Evolutionary conservation across 1,284 basidiomycete species (phyloP).

Genomic region (Ustilago sp.): DNA sequence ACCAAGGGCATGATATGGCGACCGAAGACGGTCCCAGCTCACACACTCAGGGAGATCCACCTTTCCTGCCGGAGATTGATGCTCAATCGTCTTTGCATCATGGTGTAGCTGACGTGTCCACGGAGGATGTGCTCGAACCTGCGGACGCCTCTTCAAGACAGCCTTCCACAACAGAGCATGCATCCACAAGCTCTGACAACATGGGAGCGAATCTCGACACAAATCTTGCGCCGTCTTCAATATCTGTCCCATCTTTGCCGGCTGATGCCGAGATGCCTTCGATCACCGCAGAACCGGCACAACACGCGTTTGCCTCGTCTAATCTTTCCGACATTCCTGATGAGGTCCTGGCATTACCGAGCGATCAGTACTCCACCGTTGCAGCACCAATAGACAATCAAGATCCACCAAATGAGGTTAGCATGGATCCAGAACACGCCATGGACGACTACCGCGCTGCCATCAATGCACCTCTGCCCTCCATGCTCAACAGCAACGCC

Average conservation of each 20-base stretch:
- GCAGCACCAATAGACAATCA: conserved; percentile 24
- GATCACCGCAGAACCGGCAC: conserved; percentile 15
- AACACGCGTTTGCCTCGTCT: conserved; percentile 25
- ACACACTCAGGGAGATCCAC: conserved; percentile 16
- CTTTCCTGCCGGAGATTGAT: conserved; percentile 10
- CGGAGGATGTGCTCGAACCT: conserved; percentile 3
- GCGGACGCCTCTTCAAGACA: conserved; percentile 4
- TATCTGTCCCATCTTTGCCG: conserved; percentile 5
- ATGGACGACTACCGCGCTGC: conserved; percentile 37
- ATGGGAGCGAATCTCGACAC: conserved; percentile 5
- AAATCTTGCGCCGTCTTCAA: conserved; percentile 10
- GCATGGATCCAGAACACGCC: conserved; percentile 24
- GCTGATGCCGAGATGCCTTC: conserved; percentile 13
- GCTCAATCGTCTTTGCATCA: conserved; percentile 17
- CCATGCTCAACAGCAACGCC: conserved; percentile 51
- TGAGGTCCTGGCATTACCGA: conserved; percentile 30
- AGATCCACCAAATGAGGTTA: conserved; percentile 13
- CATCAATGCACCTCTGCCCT: conserved; percentile 38
- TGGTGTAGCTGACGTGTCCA: conserved; percentile 3
- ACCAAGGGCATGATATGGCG: conserved; percentile 42
- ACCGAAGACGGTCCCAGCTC: conserved; percentile 16
- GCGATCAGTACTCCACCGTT: conserved; percentile 15
- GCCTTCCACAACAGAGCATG: neutral
- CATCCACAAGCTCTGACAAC: neutral
- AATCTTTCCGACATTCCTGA: conserved; percentile 45